phyloP scores from a whole-genome alignment of 805 yeast species.

The Cyberlindnera nakhonratchasimensis region DNA sequence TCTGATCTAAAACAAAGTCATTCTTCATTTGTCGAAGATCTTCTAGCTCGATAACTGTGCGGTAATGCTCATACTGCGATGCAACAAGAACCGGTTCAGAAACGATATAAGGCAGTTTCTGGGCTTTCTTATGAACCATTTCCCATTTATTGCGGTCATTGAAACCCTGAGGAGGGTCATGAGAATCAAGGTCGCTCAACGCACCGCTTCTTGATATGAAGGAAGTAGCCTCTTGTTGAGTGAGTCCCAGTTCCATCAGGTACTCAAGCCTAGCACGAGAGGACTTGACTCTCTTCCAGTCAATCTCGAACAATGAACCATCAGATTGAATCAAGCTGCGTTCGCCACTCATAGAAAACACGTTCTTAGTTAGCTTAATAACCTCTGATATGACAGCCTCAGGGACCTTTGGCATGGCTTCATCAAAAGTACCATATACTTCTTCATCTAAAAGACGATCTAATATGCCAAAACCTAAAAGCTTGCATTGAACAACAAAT shows the following conservation, averaged over 20 bases:
- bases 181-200: conserved; percentile 25
- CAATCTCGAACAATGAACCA: conserved; percentile 35
- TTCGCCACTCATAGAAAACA: conserved; percentile 38
- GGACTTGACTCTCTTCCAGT: conserved; percentile 39
- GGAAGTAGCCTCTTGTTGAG: conserved; percentile 29
- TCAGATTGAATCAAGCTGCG: conserved; percentile 32
- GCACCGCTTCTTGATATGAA: conserved; percentile 34
- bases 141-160: conserved; percentile 32
- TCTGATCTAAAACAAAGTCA: conserved; percentile 36
- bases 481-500: conserved; percentile 39
- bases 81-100: conserved; percentile 30
- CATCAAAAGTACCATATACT: conserved; percentile 22
- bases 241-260: conserved; percentile 30
- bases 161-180: conserved; percentile 26
- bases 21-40: conserved; percentile 35
- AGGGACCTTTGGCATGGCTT: conserved; percentile 31
- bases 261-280: conserved; percentile 35
- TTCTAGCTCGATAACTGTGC: conserved; percentile 40
- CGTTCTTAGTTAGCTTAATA: conserved; percentile 40
- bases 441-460: conserved; percentile 31
- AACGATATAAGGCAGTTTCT: conserved; percentile 24
- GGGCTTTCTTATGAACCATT: conserved; percentile 16
- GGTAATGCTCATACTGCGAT: conserved; percentile 37
- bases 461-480: conserved; percentile 39
- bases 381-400: conserved; percentile 43